Evolutionary conservation across 345 rosid species (phyloP).

Genomic region (Capsella bursapastoris): DNA sequence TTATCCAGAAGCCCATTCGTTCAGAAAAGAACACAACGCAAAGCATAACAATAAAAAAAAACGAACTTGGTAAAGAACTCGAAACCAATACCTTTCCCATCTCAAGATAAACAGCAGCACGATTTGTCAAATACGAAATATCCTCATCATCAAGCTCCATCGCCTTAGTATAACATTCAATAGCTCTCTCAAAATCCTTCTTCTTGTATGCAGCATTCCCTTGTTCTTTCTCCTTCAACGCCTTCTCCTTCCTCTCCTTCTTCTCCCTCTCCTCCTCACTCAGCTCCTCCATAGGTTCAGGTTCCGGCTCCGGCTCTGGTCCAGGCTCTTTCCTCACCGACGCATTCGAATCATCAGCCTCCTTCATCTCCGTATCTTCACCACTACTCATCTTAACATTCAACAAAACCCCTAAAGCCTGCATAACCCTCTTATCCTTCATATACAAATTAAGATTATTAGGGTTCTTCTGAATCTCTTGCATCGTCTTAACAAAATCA

Average conservation of each 20-base stretch:
- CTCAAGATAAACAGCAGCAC: slow-evolving; percentile 95
- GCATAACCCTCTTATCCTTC: slow-evolving; percentile 96
- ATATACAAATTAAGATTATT: slow-evolving; percentile 71
- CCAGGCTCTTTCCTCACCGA: slow-evolving; percentile 38
- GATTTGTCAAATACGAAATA: slow-evolving; percentile 80
- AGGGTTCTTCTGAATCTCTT: slow-evolving; percentile 86
- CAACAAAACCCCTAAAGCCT: slow-evolving; percentile 84
- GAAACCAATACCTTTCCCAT: slow-evolving; percentile 69
- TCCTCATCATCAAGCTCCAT: slow-evolving; percentile 87
- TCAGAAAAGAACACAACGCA: not conserved
- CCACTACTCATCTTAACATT: slow-evolving; percentile 66
- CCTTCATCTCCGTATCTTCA: slow-evolving; percentile 62
- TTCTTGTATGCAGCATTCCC: slow-evolving; percentile 93
- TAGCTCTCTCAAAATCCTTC: slow-evolving; percentile 89
- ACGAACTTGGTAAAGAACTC: not conserved
- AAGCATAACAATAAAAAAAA: not conserved
- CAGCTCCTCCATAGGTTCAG: slow-evolving; percentile 38
- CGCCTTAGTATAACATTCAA: slow-evolving; percentile 77
- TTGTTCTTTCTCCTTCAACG: slow-evolving; percentile 70
- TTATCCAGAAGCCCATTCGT: not conserved
- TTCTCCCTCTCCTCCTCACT: slow-evolving; percentile 49
- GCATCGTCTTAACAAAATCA: slow-evolving; percentile 87
- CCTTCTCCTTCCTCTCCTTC: slow-evolving; percentile 49
- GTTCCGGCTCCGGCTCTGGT: slow-evolving; percentile 34
- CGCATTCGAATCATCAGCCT: slow-evolving; percentile 49